Conservation (phyloP, 2,329 filamentous ascomycete genomes). For the Mariannaea sp. region DNA sequence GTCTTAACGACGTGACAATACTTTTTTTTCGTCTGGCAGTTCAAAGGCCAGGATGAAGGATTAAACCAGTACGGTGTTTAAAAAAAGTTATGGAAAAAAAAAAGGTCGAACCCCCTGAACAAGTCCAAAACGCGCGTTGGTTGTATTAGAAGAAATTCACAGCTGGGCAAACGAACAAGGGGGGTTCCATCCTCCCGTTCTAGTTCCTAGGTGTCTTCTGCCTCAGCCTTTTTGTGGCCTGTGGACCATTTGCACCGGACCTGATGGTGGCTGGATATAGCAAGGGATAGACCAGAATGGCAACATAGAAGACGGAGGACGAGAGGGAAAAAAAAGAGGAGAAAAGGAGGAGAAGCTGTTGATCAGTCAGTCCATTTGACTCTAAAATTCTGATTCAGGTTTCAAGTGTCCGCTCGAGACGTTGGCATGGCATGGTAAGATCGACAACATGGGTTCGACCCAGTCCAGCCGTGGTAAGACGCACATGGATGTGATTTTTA, state of each 20-base stretch:
- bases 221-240: constrained; percentile 35
- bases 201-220: constrained; percentile 28
- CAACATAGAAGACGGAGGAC: background rate
- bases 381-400: constrained; percentile 14
- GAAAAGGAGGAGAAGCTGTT: background rate
- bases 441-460: constrained; percentile 18
- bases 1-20: constrained; percentile 3
- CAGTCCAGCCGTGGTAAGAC: constrained; percentile 2
- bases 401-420: constrained; percentile 8
- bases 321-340: background rate
- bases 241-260: constrained; percentile 12
- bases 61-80: background rate
- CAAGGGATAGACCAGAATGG: constrained; percentile 4
- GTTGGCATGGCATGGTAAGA: constrained; percentile 10
- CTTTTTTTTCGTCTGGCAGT: constrained; percentile 31
- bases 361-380: too few relatives aligned
- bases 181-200: constrained; percentile 33
- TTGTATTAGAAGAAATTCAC: constrained; percentile 31
- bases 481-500: constrained; percentile 11
- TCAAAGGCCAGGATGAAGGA: constrained; percentile 23
- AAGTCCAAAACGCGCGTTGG: constrained; percentile 32
- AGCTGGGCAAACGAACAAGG: constrained; percentile 30
- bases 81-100: background rate
- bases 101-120: constrained; percentile 33
- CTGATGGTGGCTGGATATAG: constrained; percentile 4